A percentile compares a stretch with the other conserved stretches of the same genome.
phyloP scores from a whole-genome alignment of 192 early-diverging fungal genomes.

The Spinellus fusiger region DNA sequence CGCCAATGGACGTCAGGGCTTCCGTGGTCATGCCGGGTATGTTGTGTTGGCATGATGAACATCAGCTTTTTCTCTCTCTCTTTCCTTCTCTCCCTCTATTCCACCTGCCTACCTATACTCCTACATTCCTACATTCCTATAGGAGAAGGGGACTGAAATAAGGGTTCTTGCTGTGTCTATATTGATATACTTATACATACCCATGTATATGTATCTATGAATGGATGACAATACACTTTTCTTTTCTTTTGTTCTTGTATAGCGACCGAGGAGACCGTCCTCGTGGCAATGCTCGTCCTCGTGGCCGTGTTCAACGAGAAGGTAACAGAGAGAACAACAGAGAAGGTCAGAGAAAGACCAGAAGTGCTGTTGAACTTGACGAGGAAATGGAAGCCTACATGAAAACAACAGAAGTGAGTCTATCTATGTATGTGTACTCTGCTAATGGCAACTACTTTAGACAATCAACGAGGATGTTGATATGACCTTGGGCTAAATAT shows the following conservation, averaged over 20 bases:
- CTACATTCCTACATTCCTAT: too few species aligned
- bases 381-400: conserved; percentile 55
- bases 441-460: background rate
- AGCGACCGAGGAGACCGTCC: background rate
- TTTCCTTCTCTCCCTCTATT: background rate
- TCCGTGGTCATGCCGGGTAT: background rate
- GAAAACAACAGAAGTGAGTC: conserved; percentile 17
- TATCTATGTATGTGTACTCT: background rate
- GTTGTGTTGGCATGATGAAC: background rate
- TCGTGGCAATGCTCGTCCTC: conserved; percentile 4
- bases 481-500: conserved; percentile 9
- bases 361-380: conserved; percentile 43
- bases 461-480: conserved; percentile 6
- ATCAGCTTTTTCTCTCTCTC: background rate
- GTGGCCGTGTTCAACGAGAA: background rate
- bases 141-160: too few species aligned
- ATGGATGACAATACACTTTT: too few species aligned
- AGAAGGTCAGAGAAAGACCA: background rate
- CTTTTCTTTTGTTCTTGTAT: conserved; percentile 7
- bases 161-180: too few species aligned
- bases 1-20: background rate
- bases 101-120: background rate
- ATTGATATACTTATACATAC: too few species aligned
- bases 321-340: conserved; percentile 1
- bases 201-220: too few species aligned